phyloP scores from a whole-genome alignment of 352 stramenopile genomes.

The Phytophthora sojae region DNA sequence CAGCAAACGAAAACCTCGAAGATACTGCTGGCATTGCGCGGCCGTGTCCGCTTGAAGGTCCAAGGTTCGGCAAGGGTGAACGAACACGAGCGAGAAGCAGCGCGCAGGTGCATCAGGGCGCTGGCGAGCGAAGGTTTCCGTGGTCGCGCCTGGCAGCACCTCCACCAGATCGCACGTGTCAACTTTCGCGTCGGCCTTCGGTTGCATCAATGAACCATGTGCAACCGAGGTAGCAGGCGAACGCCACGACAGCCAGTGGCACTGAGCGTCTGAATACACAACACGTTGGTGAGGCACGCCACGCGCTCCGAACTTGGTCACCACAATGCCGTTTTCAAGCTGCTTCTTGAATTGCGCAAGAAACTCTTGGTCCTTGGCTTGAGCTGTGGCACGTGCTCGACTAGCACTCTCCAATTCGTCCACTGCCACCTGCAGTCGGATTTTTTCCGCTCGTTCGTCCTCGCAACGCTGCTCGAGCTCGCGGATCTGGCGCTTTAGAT shows the following conservation, averaged over 20 bases:
- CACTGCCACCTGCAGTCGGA: constrained; percentile 40
- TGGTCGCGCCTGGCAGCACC: constrained; percentile 55
- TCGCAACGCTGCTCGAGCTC: constrained; percentile 34
- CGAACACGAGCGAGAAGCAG: constrained; percentile 79
- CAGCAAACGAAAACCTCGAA: constrained; percentile 70
- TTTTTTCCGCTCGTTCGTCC: constrained; percentile 37
- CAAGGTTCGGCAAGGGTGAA: constrained; percentile 73
- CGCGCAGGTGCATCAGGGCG: constrained; percentile 39
- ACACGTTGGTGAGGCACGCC: constrained; percentile 58
- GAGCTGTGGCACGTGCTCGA: constrained; percentile 29
- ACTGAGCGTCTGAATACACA: constrained; percentile 62
- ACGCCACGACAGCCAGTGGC: constrained; percentile 70
- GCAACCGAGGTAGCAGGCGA: constrained; percentile 28
- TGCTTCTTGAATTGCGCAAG: constrained; percentile 68
- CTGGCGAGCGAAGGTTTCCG: constrained; percentile 55
- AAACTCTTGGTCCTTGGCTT: constrained; percentile 50
- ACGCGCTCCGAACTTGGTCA: constrained; percentile 64
- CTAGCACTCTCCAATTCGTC: constrained; percentile 42
- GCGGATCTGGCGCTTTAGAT: constrained; percentile 32
- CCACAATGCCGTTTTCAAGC: constrained; percentile 53
- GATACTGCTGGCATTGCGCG: constrained; percentile 52
- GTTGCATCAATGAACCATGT: constrained; percentile 37
- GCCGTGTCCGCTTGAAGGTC: constrained; percentile 67
- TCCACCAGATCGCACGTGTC: constrained; percentile 64
- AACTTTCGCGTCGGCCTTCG: constrained; percentile 53